A percentile compares a stretch with the other conserved stretches of the same genome.
These are phyloP conservation scores for Phoma sp. DNA, from an alignment of 2,329 filamentous ascomycete genomes.

Conservation along the genomic window DNA sequence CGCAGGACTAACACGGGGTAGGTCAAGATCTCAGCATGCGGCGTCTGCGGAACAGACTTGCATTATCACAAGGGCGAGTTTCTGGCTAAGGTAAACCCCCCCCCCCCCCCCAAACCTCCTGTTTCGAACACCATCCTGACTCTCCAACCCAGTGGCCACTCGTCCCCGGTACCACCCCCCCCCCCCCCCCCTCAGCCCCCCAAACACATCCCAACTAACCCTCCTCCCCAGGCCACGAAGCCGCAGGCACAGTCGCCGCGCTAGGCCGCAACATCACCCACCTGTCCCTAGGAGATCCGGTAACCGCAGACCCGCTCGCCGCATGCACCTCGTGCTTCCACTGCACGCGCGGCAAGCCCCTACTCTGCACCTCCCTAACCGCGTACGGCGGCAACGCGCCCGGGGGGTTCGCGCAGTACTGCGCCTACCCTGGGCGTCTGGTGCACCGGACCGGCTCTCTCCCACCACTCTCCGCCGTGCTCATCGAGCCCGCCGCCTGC, in stretches of 20 bases:
- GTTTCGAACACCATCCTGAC: neutral
- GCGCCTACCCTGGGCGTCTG: constrained; percentile 60
- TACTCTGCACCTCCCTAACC: constrained; percentile 73
- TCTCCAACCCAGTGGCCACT: constrained; percentile 22
- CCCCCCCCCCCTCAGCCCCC: neutral
- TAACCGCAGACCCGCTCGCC: constrained; percentile 67
- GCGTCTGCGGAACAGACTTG: constrained; percentile 34
- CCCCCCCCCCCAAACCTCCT: no score
- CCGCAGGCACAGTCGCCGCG: constrained; percentile 68
- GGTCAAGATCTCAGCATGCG: constrained; percentile 34
- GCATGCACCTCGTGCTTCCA: constrained; percentile 76
- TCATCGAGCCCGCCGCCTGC: constrained; percentile 73
- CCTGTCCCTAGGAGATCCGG: constrained; percentile 67
- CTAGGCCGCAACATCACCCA: constrained; percentile 64
- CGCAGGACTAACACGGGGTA: neutral
- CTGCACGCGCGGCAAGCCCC: constrained; percentile 69
- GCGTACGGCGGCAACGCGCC: constrained; percentile 71
- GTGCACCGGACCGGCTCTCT: constrained; percentile 72
- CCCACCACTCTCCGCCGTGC: constrained; percentile 66
- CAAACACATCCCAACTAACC: neutral
- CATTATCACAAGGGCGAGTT: constrained; percentile 38
- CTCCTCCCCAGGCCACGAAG: constrained; percentile 63
- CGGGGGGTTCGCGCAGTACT: constrained; percentile 76
- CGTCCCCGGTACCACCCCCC: constrained; percentile 23
- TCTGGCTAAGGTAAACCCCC: constrained; percentile 21